phyloP scores from a whole-genome alignment of 495 filamentous ascomycete genomes.

The Lasiosphaeriaceae sp. region DNA sequence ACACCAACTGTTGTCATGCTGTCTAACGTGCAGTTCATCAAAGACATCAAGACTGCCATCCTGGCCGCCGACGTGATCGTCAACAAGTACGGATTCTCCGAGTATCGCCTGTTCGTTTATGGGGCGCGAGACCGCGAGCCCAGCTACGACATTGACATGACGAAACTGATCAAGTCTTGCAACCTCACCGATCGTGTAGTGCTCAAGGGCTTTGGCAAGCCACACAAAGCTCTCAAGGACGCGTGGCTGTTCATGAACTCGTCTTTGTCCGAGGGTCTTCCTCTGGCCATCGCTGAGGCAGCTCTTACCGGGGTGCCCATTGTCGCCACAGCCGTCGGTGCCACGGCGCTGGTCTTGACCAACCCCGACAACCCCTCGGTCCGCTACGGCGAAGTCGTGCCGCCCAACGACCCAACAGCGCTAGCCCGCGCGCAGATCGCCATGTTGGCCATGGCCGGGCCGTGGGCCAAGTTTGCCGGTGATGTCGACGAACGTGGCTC shows the following conservation, averaged over 20 bases:
- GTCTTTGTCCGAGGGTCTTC: conserved; percentile 61
- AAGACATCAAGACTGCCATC: conserved; percentile 63
- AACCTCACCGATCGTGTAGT: conserved; percentile 50
- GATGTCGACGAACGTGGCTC: conserved; percentile 16
- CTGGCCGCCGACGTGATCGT: conserved; percentile 62
- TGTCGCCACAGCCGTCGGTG: conserved; percentile 65
- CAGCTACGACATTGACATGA: conserved; percentile 57
- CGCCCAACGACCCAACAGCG: conserved; percentile 56
- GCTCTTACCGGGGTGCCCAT: conserved; percentile 59
- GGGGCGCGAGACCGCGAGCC: conserved; percentile 60
- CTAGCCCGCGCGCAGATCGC: conserved; percentile 59
- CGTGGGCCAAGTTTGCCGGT: conserved; percentile 43
- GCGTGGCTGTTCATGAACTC: conserved; percentile 67
- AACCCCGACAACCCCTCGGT: conserved; percentile 50
- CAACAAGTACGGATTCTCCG: conserved; percentile 60
- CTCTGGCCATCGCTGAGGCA: conserved; percentile 59
- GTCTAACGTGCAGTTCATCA: conserved; percentile 64
- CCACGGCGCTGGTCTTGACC: conserved; percentile 57
- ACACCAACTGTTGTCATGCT: background rate
- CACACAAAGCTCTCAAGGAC: conserved; percentile 53
- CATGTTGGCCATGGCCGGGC: conserved; percentile 55
- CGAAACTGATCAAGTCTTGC: conserved; percentile 59
- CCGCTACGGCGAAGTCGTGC: conserved; percentile 56
- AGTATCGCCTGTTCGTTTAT: conserved; percentile 60
- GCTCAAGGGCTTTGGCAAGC: conserved; percentile 54